A percentile compares a stretch with the other conserved stretches of the same genome.
Conservation (phyloP, 2,329 filamentous ascomycete genomes). For the Rosellinia necatrix region DNA sequence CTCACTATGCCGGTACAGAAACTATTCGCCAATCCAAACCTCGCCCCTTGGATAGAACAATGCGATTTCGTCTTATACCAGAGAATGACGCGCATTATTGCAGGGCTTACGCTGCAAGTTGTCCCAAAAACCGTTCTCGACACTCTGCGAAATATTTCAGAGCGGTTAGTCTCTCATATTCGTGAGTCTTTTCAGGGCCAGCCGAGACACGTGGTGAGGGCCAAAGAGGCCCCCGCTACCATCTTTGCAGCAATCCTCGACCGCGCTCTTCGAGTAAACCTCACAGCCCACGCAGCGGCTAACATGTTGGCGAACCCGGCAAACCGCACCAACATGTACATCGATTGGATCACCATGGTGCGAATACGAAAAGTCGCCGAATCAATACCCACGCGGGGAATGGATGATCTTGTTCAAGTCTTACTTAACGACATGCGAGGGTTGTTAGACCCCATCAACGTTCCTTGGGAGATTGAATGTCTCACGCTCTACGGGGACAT, state of each 20-base stretch:
- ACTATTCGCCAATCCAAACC: slow-evolving; percentile 76
- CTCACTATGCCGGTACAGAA: slow-evolving; percentile 97
- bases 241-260: slow-evolving; percentile 86
- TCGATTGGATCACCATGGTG: slow-evolving; percentile 79
- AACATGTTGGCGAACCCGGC: slow-evolving; percentile 89
- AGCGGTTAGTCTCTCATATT: slow-evolving; percentile 79
- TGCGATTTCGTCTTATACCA: slow-evolving; percentile 97
- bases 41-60: slow-evolving; percentile 92
- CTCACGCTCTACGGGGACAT: slow-evolving; percentile 65
- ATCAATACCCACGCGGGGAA: slow-evolving; percentile 63
- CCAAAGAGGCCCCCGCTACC: slow-evolving; percentile 85
- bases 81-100: slow-evolving; percentile 92
- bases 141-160: slow-evolving; percentile 84
- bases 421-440: slow-evolving; percentile 70
- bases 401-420: slow-evolving; percentile 69
- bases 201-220: slow-evolving; percentile 81
- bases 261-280: slow-evolving; percentile 86
- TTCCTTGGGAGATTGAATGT: slow-evolving; percentile 68
- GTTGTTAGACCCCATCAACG: slow-evolving; percentile 70
- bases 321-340: slow-evolving; percentile 93
- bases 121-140: slow-evolving; percentile 86
- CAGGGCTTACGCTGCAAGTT: slow-evolving; percentile 86
- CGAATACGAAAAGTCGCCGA: slow-evolving; percentile 66
- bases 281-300: slow-evolving; percentile 90
- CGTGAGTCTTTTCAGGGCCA: slow-evolving; percentile 83